A percentile compares a stretch with the other conserved stretches of the same genome.
phyloP scores from a whole-genome alignment of 2,329 filamentous ascomycete species.

The Ceratocystis eucalypticola region DNA sequence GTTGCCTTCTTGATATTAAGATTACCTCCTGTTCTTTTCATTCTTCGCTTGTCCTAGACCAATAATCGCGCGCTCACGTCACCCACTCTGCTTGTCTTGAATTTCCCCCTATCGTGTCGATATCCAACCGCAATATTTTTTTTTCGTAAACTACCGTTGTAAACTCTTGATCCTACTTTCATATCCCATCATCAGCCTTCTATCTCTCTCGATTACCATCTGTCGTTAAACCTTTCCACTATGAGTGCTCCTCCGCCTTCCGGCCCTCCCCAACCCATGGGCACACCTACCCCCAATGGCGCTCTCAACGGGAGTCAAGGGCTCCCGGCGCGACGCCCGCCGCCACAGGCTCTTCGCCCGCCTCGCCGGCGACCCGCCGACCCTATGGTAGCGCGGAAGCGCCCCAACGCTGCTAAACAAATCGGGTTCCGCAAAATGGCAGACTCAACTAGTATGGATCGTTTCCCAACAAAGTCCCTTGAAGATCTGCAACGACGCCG shows the following conservation, averaged over 20 bases:
- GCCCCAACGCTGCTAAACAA: slow-evolving; percentile 12
- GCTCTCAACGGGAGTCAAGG: background rate
- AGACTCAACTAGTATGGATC: slow-evolving; percentile 12
- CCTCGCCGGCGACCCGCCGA: slow-evolving; percentile 16
- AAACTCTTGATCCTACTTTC: background rate
- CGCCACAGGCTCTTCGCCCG: slow-evolving; percentile 17
- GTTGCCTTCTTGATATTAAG: background rate
- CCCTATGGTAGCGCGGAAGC: slow-evolving; percentile 18
- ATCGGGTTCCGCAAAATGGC: slow-evolving; percentile 18
- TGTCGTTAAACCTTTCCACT: slow-evolving; percentile 15
- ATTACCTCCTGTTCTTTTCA: background rate
- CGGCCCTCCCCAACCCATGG: slow-evolving; percentile 24
- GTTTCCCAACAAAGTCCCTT: slow-evolving; percentile 12
- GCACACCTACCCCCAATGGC: slow-evolving; percentile 21
- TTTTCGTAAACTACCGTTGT: background rate
- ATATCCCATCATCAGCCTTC: background rate
- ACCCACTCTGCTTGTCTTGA: background rate
- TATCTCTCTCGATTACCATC: background rate
- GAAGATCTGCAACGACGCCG: slow-evolving; percentile 30
- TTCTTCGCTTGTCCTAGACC: background rate
- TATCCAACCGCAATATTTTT: background rate
- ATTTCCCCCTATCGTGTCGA: background rate
- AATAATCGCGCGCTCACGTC: background rate
- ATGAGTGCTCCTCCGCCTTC: slow-evolving; percentile 35
- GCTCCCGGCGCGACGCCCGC: slow-evolving; percentile 12